A percentile compares a stretch with the other conserved stretches of the same genome.
Conservation (phyloP, 163 green algal genomes). For the Volvox carteri region DNA sequence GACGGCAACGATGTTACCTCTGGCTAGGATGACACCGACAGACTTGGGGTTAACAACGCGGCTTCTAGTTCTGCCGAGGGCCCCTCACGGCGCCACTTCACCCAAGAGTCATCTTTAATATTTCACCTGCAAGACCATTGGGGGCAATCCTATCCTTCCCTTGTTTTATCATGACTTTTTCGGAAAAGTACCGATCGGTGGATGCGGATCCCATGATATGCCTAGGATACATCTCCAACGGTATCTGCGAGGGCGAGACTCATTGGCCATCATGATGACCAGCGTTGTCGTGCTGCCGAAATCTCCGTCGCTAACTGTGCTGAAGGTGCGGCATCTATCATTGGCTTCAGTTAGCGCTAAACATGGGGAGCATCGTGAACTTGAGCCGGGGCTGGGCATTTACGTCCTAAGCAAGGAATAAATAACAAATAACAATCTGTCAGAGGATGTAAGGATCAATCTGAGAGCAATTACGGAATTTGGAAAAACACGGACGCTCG, state of each 20-base stretch:
- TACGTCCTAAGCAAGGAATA: no score
- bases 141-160: constrained; percentile 29
- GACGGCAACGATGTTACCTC: not conserved
- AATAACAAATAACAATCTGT: not conserved
- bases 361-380: not conserved
- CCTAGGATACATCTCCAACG: not conserved
- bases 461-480: no score
- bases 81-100: not conserved
- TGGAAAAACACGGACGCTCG: no score
- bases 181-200: no score
- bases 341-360: not conserved
- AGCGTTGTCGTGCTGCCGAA: not conserved
- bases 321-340: not conserved
- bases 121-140: not conserved
- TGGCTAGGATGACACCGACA: not conserved
- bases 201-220: no score
- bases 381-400: not conserved
- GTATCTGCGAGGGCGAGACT: constrained; percentile 35
- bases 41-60: not conserved
- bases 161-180: no score
- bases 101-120: not conserved
- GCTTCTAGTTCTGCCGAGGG: not conserved
- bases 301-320: not conserved
- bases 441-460: not conserved
- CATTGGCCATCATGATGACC: not conserved